Conservation (phyloP, 2,329 filamentous ascomycete species). For the Stenocarpella maydis region DNA sequence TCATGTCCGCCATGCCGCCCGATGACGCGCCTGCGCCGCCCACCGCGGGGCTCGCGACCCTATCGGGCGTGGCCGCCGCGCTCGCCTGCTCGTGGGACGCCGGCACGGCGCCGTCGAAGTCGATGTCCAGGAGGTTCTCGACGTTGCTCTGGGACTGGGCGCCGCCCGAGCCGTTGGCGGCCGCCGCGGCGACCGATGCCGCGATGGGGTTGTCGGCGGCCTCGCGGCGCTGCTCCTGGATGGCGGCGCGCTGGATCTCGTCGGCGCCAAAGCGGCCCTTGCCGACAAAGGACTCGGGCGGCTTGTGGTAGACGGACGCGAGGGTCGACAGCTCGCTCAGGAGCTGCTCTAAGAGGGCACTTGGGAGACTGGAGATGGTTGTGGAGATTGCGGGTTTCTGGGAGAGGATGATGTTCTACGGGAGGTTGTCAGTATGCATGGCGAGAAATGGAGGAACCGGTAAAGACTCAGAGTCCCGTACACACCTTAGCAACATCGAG, state of each 20-base stretch:
- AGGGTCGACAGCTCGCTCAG: conserved; percentile 91
- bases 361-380: conserved; percentile 89
- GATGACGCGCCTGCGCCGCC: conserved; percentile 46
- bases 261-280: conserved; percentile 94
- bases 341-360: conserved; percentile 86
- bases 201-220: conserved; percentile 94
- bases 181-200: conserved; percentile 76
- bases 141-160: conserved; percentile 75
- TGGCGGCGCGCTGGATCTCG: conserved; percentile 92
- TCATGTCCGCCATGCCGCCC: conserved; percentile 68
- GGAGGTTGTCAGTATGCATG: background rate
- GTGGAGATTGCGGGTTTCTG: conserved; percentile 94
- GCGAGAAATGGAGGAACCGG: background rate
- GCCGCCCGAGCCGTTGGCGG: conserved; percentile 62
- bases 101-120: conserved; percentile 78
- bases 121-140: conserved; percentile 86
- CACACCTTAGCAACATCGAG: conserved; percentile 85
- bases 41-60: conserved; percentile 68
- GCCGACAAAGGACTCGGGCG: conserved; percentile 96
- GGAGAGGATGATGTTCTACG: conserved; percentile 83
- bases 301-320: conserved; percentile 98
- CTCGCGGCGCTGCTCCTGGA: conserved; percentile 94
- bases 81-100: conserved; percentile 75
- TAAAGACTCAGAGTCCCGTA: background rate
- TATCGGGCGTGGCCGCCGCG: conserved; percentile 69